A percentile compares a stretch with the other conserved stretches of the same genome.
phyloP scores from a whole-genome alignment of 2,329 filamentous ascomycete species.

The Aspergillus tubingensis region DNA sequence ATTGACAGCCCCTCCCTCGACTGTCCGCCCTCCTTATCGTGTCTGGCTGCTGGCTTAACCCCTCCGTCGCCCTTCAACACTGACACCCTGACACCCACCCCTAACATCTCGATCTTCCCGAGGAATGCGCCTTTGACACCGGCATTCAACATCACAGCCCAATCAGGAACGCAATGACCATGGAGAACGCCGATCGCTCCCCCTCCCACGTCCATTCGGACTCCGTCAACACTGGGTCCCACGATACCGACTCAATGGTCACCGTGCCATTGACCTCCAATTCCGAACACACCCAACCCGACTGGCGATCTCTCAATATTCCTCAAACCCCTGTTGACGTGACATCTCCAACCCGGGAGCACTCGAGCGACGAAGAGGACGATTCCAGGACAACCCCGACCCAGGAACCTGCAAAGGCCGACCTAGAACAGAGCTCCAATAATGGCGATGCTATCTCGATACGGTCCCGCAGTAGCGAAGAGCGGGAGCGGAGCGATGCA shows the following conservation, averaged over 20 bases:
- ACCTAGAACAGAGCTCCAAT: slow-evolving; percentile 14
- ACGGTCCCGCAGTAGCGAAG: slow-evolving; percentile 26
- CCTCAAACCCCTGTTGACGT: slow-evolving; percentile 33
- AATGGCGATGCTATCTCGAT: slow-evolving; percentile 18
- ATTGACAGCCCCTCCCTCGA: slow-evolving; percentile 13
- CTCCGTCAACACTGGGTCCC: slow-evolving; percentile 22
- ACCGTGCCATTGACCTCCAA: slow-evolving; percentile 69
- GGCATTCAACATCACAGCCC: neutral
- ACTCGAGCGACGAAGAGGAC: slow-evolving; percentile 19
- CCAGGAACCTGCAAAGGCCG: slow-evolving; percentile 19
- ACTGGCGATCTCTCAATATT: slow-evolving; percentile 45
- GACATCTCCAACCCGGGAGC: slow-evolving; percentile 25
- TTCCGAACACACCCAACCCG: slow-evolving; percentile 47
- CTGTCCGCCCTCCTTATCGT: slow-evolving; percentile 20
- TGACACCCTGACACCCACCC: neutral
- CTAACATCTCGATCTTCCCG: slow-evolving; percentile 2
- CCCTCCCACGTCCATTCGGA: slow-evolving; percentile 26
- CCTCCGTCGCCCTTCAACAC: slow-evolving; percentile 10
- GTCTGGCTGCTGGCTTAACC: slow-evolving; percentile 11
- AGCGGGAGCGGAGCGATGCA: slow-evolving; percentile 43
- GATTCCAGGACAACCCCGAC: slow-evolving; percentile 26
- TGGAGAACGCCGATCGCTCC: slow-evolving; percentile 29
- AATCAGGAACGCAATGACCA: slow-evolving; percentile 16
- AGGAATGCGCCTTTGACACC: slow-evolving; percentile 15
- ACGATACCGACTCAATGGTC: slow-evolving; percentile 69